Percentiles rank a stretch among this genome's conserved stretches.
Conservation (phyloP, 306 rosid genomes). For the Prunus persica region DNA sequence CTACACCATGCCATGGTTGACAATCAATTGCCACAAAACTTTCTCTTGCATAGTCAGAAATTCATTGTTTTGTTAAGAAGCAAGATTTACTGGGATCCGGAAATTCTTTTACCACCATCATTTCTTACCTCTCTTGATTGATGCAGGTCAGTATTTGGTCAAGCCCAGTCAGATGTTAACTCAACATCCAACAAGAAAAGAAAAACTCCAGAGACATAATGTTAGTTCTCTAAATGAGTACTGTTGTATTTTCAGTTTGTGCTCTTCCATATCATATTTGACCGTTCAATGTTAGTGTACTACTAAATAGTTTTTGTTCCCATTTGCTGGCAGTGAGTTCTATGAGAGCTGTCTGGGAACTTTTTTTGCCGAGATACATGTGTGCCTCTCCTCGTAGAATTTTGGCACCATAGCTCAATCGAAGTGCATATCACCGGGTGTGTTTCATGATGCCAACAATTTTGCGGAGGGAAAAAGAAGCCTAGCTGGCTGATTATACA, state of each 20-base stretch:
- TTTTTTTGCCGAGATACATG: background rate
- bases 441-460: background rate
- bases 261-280: background rate
- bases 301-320: background rate
- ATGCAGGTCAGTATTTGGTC: constrained; percentile 83
- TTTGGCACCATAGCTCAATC: background rate
- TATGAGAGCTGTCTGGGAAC: background rate
- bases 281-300: constrained; percentile 14
- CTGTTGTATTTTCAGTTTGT: background rate
- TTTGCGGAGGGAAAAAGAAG: background rate
- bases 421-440: background rate
- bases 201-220: constrained; percentile 48
- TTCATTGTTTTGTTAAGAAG: background rate
- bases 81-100: background rate
- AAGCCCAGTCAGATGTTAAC: constrained; percentile 42
- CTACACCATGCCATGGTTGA: background rate
- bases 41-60: background rate
- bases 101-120: background rate
- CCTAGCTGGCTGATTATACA: background rate
- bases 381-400: background rate
- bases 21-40: background rate
- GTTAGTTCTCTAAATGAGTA: background rate
- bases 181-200: constrained; percentile 56
- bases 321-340: constrained; percentile 1
- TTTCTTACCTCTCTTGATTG: constrained; percentile 12